A percentile compares a stretch with the other conserved stretches of the same genome.
Evolutionary conservation across 306 rosid genomes (phyloP).

Genomic region (Argentina anserina): DNA sequence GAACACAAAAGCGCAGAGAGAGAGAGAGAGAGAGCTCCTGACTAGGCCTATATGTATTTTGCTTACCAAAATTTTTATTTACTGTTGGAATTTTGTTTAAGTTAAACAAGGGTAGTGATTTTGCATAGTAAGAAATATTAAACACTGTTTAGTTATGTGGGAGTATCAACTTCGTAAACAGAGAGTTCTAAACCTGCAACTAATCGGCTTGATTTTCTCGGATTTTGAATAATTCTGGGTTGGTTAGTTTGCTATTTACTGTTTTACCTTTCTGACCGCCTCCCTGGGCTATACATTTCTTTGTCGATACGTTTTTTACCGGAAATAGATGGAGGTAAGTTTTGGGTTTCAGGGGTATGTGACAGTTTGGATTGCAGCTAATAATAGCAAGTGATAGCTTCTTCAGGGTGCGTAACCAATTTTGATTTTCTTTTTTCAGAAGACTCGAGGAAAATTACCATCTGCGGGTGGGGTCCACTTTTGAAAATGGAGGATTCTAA

Average conservation of each 20-base stretch:
- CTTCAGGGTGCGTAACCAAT: not conserved
- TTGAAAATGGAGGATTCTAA: not conserved
- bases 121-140: not conserved
- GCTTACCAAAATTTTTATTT: not conserved
- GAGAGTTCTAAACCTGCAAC: not conserved
- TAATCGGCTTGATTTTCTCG: not conserved
- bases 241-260: not conserved
- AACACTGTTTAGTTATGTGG: not conserved
- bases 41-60: slow-evolving; percentile 1
- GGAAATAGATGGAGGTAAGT: not conserved
- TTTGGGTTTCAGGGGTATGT: not conserved
- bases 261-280: not conserved
- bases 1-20: slow-evolving; percentile 11
- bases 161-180: slow-evolving; percentile 9
- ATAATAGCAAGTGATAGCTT: not conserved
- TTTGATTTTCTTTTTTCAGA: not conserved
- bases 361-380: not conserved
- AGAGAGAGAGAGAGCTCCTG: slow-evolving; percentile 2
- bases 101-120: not conserved
- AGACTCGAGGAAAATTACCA: not conserved
- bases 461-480: not conserved
- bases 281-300: not conserved
- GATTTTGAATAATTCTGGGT: not conserved
- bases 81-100: not conserved
- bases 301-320: not conserved